phyloP scores from a whole-genome alignment of 805 yeast genomes.

The Metschnikowia koreensis region DNA sequence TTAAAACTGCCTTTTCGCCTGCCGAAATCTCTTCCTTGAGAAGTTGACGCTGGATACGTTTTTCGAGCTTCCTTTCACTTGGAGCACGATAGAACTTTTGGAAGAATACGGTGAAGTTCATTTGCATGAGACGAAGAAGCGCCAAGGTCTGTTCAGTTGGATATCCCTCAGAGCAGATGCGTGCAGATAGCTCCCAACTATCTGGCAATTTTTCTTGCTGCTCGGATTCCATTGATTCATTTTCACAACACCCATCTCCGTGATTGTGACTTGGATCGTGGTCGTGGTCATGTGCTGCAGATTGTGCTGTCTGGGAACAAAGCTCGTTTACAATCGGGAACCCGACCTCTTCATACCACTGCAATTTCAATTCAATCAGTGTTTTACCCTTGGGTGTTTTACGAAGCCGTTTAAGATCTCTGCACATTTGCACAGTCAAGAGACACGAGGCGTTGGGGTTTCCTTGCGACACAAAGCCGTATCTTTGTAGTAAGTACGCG shows the following conservation, averaged over 20 bases:
- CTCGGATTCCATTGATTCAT: conserved; percentile 1
- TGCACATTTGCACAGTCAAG: conserved; percentile 51
- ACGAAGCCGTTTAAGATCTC: conserved; percentile 26
- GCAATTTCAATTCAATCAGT: conserved; percentile 36
- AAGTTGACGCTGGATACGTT: conserved; percentile 21
- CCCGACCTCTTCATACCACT: conserved; percentile 52
- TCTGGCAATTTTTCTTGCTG: conserved; percentile 22
- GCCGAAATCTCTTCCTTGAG: conserved; percentile 13
- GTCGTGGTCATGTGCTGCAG: conserved; percentile 11
- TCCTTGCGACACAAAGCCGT: conserved; percentile 66
- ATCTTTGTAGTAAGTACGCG: conserved; percentile 63
- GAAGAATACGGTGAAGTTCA: conserved; percentile 29
- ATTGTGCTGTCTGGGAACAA: background rate
- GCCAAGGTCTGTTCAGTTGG: conserved; percentile 41
- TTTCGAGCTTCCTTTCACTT: conserved; percentile 23
- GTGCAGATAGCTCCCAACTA: conserved; percentile 46
- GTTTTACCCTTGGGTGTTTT: conserved; percentile 25
- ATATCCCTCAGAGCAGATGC: conserved; percentile 40
- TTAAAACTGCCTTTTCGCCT: conserved; percentile 16
- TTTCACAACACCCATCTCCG: conserved; percentile 18
- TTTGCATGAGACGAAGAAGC: conserved; percentile 19
- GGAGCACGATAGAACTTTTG: conserved; percentile 19
- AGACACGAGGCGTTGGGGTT: conserved; percentile 53
- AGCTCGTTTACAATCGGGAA: conserved; percentile 35
- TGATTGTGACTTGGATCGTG: conserved; percentile 11